Evolutionary conservation across 208 protist genomes (phyloP), one percentile per base, ranked within the genome.

Genomic region (Balamuthia mandrillaris): DNA sequence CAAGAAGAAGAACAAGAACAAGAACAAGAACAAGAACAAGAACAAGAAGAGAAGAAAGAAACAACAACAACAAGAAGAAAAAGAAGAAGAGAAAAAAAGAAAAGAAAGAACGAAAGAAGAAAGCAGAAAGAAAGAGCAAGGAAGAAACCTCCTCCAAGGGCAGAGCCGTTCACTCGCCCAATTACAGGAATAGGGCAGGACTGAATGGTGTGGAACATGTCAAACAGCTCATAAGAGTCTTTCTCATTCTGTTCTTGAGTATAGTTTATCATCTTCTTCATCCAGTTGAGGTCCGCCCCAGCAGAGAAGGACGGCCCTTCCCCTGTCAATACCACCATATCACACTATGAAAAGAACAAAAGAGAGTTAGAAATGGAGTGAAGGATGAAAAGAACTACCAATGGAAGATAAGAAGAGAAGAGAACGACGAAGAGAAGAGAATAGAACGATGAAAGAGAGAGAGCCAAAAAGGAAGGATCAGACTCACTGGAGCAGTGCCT

Each of bases 281-380:
- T 88, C 58, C 61, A 88, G 21, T 86, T 70, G 56, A 90, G 83
- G 47, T 90, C 84, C 14, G 84, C 87, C 2, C 87, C 87, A 0
- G 87, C 87, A 18, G 81, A 90, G 77, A 90, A 90, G 47, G 84
- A 90, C 33, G 49, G 47, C 33, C 87, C 87, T 14, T 42, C 47
- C 63, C 66, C 65, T 2, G 63, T 65, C 27, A 90, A 21, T n/a
- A 90, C 84, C 12, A 81, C 56, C 21, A 37, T 74, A 31, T 84
- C 68, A 14, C 37, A 54, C 68, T 83, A 27, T 41, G 3, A 2
- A 31, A n/a, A n/a, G n/a, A n/a, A n/a, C n/a, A n/a, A n/a, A n/a
- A n/a, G n/a, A n/a, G n/a, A n/a, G n/a, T n/a, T n/a, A n/a, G n/a
- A n/a, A n/a, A n/a, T n/a, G n/a, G n/a, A n/a, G n/a, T n/a, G 18